Evolutionary conservation across 2,329 filamentous ascomycete species (phyloP).

Genomic region (Cryphonectria parasitica): DNA sequence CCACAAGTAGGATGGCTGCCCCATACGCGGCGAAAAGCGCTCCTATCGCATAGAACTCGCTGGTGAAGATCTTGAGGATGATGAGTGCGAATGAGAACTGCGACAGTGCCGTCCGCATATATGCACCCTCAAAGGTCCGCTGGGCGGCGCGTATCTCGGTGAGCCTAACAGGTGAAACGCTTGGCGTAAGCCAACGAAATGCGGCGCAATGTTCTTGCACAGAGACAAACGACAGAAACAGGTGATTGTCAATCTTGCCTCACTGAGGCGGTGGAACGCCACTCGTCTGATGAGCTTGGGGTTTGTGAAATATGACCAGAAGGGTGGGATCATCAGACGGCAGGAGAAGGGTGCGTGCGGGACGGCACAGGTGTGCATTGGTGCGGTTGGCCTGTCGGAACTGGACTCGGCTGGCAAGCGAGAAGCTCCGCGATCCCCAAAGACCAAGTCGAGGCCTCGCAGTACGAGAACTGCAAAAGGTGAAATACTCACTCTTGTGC

Average conservation of each 20-base stretch:
- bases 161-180: conserved; percentile 53
- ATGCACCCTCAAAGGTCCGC: conserved; percentile 95
- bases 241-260: conserved; percentile 1
- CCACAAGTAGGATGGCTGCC: conserved; percentile 79
- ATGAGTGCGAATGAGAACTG: conserved; percentile 96
- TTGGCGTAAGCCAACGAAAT: conserved; percentile 17
- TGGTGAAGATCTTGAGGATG: conserved; percentile 94
- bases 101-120: conserved; percentile 89
- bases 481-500: conserved; percentile 64
- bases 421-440: not conserved
- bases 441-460: not conserved
- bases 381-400: conserved; percentile 7
- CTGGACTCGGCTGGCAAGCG: not conserved
- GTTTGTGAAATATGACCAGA: not conserved
- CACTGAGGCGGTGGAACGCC: not conserved
- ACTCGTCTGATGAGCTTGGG: not conserved
- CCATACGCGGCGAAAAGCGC: conserved; percentile 94
- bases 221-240: not conserved
- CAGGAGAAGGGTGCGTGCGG: not conserved
- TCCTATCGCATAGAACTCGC: conserved; percentile 96
- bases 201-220: not conserved
- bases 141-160: conserved; percentile 95
- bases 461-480: not conserved
- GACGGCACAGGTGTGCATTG: conserved; percentile 6
- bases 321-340: not conserved